Base-by-base conservation (phyloP, 768 basidiomycete genomes). In the Termitomyces sp. region DNA sequence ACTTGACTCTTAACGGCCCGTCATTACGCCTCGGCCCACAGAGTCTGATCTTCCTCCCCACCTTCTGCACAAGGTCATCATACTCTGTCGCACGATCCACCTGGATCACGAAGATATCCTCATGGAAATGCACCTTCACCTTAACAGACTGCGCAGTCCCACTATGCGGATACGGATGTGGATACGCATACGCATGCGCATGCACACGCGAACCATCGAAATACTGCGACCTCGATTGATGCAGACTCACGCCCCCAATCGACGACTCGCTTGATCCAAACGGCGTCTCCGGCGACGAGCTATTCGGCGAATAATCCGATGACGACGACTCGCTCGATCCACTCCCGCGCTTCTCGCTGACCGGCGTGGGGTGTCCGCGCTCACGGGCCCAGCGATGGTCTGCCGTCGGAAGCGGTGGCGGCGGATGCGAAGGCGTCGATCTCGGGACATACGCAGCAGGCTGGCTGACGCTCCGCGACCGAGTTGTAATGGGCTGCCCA, bases 51-150 rank as follows among this genome's bases (percentile, higher is more conserved):
- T 98, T 98, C 75, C 86, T 86, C 34, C 90, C 87, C 1, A 98
- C 92, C 69, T 87, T 89, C 70, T 94, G 90, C 53, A 95, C 88
- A 53, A 98, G 78, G 45, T 94, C 90, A 53, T 75, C 78, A 71
- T 88, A 95, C 69, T 90, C 85, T 34, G 91, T 92, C 60, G 77
- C 73, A 60, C 87, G 81, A 44, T 90, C 82, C 26, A 96, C 92
- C 72, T 93, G 90, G 57, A 98, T 91, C 61, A 96, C 89, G 68
- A 98, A 98, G 47, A 97, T 90, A 69, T 97, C 94, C 65, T 95
- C 91, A 66, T 92, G 86, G 76, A 90, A 98, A 70, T 92, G 90
- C 54, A 98, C 93, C 73, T 96, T 96, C 68, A 98, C 86, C 69
- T 94, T 92, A 44, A 98, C 87, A 12, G 87, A 81, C 28, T 24